Percentiles rank a stretch among this genome's conserved stretches.
phyloP scores from a whole-genome alignment of 805 yeast species.

The Starmerella apis region DNA sequence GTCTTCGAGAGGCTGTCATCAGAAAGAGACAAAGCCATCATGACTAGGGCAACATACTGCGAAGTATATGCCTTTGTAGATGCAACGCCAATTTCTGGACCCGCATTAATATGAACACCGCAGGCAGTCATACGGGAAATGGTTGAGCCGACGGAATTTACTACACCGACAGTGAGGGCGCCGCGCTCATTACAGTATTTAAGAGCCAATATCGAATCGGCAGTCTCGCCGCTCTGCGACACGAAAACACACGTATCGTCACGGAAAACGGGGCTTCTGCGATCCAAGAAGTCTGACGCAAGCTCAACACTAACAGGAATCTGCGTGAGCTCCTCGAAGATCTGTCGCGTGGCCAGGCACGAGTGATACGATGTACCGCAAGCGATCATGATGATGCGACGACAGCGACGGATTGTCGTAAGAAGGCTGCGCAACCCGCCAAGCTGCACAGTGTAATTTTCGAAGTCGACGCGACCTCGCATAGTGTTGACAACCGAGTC shows the following conservation, averaged over 20 bases:
- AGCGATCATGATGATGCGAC: constrained; percentile 95
- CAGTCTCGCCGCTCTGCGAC: constrained; percentile 98
- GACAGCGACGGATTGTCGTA: constrained; percentile 82
- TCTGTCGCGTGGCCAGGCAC: constrained; percentile 91
- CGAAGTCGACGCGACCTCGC: constrained; percentile 98
- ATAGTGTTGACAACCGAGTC: constrained; percentile 96
- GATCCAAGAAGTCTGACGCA: constrained; percentile 48
- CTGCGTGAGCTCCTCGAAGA: constrained; percentile 92
- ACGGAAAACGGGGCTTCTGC: constrained; percentile 93
- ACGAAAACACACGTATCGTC: constrained; percentile 97
- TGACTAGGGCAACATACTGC: constrained; percentile 90
- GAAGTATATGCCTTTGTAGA: constrained; percentile 98
- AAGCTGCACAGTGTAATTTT: constrained; percentile 58
- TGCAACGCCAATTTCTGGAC: constrained; percentile 99
- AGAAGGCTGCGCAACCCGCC: constrained; percentile 85
- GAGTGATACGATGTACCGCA: constrained; percentile 99
- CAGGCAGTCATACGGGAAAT: constrained; percentile 96
- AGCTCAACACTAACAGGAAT: constrained; percentile 30
- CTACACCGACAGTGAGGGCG: constrained; percentile 94
- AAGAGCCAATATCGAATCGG: constrained; percentile 89
- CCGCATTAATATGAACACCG: constrained; percentile 99
- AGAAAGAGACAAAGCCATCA: constrained; percentile 91
- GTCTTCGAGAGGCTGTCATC: constrained; percentile 75
- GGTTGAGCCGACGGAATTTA: constrained; percentile 92
- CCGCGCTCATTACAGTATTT: constrained; percentile 95